A percentile compares a stretch with the other conserved stretches of the same genome.
Conservation (phyloP, 306 rosid genomes). For the Sesbania bispinosa region DNA sequence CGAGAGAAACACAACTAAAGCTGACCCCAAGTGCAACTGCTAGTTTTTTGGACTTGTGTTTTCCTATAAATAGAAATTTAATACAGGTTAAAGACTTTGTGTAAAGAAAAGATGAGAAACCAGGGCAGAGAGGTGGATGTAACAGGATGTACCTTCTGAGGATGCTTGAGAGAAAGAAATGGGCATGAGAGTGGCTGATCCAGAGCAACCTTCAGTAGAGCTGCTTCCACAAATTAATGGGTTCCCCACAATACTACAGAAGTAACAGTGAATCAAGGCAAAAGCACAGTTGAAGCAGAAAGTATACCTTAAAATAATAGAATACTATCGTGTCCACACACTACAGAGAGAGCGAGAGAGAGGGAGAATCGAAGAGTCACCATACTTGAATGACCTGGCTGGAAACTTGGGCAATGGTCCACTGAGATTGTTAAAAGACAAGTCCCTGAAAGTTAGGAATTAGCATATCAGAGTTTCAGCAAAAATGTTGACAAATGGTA, state of each 20-base stretch:
- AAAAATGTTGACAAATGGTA: constrained; percentile 7
- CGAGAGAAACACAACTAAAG: constrained; percentile 57
- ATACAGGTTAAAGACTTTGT: neutral
- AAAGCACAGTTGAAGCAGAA: constrained; percentile 25
- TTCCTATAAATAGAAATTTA: constrained; percentile 36
- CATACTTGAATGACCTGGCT: constrained; percentile 89
- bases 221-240: constrained; percentile 77
- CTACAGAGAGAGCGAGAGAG: neutral
- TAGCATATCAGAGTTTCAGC: constrained; percentile 18
- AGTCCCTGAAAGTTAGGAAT: constrained; percentile 69
- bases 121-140: neutral
- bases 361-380: neutral
- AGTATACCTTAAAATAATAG: constrained; percentile 1
- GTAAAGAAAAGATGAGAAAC: neutral
- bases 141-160: constrained; percentile 46
- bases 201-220: constrained; percentile 78
- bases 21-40: constrained; percentile 85
- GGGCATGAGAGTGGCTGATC: constrained; percentile 52
- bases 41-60: constrained; percentile 55
- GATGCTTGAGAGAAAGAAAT: constrained; percentile 56
- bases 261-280: constrained; percentile 30
- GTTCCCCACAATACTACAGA: constrained; percentile 73
- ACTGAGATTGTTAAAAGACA: constrained; percentile 93
- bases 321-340: constrained; percentile 6
- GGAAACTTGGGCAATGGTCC: constrained; percentile 93